Percentiles rank a stretch among this genome's conserved stretches.
phyloP scores from a whole-genome alignment of 1,139 yeast species.

The Protomyces inundatus region DNA sequence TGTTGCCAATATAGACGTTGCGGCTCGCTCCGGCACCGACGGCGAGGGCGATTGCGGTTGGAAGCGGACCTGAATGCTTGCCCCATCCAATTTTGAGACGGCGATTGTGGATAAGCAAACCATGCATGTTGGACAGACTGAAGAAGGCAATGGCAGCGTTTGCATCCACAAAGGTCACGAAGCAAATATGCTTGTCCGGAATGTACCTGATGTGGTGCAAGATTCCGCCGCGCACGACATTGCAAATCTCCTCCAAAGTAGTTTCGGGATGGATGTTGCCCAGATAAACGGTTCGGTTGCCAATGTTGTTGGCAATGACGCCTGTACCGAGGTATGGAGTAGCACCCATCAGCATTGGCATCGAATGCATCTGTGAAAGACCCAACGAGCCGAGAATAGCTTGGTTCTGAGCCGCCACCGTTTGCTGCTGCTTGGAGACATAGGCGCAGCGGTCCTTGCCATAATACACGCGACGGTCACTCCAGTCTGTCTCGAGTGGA shows the following conservation, averaged over 20 bases:
- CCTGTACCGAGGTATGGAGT: background rate
- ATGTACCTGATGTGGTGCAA: conserved; percentile 59
- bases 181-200: conserved; percentile 80
- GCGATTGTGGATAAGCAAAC: conserved; percentile 71
- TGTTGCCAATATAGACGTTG: conserved; percentile 79
- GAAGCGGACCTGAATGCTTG: conserved; percentile 82
- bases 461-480: conserved; percentile 63
- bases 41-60: conserved; percentile 73
- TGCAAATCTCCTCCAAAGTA: conserved; percentile 86
- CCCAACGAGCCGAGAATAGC: conserved; percentile 12
- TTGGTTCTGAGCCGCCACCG: conserved; percentile 15
- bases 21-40: conserved; percentile 94
- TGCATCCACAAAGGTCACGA: conserved; percentile 85
- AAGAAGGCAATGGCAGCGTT: conserved; percentile 90
- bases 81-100: conserved; percentile 95
- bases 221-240: conserved; percentile 87
- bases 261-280: conserved; percentile 84
- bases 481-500: conserved; percentile 54
- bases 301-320: conserved; percentile 52
- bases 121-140: conserved; percentile 80
- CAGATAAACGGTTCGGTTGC: conserved; percentile 85
- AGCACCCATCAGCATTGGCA: background rate
- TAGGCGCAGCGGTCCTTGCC: conserved; percentile 77
- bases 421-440: conserved; percentile 14
- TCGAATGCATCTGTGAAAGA: background rate